A percentile compares a stretch with the other conserved stretches of the same genome.
These are phyloP conservation scores for maize (Zea mays) DNA, from an alignment of 176 grass and related monocot genomes.

Conservation along the genomic window DNA sequence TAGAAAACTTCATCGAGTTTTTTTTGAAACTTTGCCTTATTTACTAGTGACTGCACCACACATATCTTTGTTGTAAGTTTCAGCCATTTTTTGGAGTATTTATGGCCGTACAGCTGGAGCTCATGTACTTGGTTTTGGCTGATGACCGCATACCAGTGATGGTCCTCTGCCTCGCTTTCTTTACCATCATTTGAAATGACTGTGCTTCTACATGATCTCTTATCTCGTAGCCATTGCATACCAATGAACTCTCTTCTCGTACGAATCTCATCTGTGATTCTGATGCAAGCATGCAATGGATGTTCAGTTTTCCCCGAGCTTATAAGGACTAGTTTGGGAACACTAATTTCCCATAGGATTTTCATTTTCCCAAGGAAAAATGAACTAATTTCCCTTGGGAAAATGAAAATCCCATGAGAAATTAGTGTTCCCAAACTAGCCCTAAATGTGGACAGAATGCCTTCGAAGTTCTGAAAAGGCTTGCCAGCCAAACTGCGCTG, in stretches of 20 bases:
- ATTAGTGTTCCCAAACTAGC: no score
- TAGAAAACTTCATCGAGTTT: background rate
- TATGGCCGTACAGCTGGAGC: conserved; percentile 4
- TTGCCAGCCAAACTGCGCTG: no score
- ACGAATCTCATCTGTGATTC: background rate
- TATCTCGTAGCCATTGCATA: background rate
- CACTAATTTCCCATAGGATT: no score
- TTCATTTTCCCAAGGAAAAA: no score
- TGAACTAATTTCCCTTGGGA: no score
- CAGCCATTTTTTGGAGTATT: conserved; percentile 15
- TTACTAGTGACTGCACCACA: background rate
- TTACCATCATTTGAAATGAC: background rate
- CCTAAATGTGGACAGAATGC: no score
- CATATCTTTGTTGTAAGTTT: conserved; percentile 5
- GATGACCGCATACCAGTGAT: background rate
- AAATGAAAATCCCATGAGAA: no score
- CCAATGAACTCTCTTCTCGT: background rate
- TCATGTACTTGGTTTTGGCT: background rate
- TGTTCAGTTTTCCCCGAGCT: no score
- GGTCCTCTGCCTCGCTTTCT: background rate
- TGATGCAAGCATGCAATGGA: conserved; percentile 13
- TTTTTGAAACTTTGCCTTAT: background rate
- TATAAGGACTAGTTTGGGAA: no score
- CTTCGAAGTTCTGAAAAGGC: no score
- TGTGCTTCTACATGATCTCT: background rate